These are phyloP conservation scores for Heterobasidion annosum DNA, from an alignment of 1,284 basidiomycete species.

Conservation along the genomic window DNA sequence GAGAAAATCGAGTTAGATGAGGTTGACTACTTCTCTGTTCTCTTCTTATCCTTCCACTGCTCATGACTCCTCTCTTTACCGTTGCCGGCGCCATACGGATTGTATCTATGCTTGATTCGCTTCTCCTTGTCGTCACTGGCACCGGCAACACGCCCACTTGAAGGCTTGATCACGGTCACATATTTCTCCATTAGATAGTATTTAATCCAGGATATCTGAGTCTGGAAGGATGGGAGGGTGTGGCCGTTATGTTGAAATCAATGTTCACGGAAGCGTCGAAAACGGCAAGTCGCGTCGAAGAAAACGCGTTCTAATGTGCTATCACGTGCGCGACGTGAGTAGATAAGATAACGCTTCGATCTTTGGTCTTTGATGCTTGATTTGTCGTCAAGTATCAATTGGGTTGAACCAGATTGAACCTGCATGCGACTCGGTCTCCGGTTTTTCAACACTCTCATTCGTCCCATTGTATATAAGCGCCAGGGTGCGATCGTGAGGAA, in stretches of 20 bases:
- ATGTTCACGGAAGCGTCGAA: no score
- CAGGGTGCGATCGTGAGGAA: slow-evolving; percentile 13
- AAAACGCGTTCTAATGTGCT: background rate
- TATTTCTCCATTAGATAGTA: slow-evolving; percentile 29
- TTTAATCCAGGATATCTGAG: background rate
- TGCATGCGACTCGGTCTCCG: background rate
- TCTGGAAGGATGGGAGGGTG: no score
- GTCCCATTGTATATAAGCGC: background rate
- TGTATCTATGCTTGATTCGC: slow-evolving; percentile 18
- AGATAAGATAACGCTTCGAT: background rate
- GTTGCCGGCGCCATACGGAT: slow-evolving; percentile 21
- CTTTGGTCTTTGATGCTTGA: no score
- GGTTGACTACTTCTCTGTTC: slow-evolving; percentile 17
- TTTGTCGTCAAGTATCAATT: background rate
- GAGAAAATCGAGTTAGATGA: no score
- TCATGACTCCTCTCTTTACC: slow-evolving; percentile 17
- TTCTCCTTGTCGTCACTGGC: slow-evolving; percentile 14
- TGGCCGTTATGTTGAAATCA: no score
- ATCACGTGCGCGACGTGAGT: background rate
- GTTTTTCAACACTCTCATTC: background rate
- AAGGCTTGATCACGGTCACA: slow-evolving; percentile 25
- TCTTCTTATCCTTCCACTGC: slow-evolving; percentile 20
- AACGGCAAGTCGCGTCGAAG: background rate
- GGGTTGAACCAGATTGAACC: no score
- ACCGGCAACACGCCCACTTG: slow-evolving; percentile 6